Evolutionary conservation across 148 eudicot genomes (phyloP), one percentile per base, ranked within the genome.

Genomic region (Chenopodium suecicum): DNA sequence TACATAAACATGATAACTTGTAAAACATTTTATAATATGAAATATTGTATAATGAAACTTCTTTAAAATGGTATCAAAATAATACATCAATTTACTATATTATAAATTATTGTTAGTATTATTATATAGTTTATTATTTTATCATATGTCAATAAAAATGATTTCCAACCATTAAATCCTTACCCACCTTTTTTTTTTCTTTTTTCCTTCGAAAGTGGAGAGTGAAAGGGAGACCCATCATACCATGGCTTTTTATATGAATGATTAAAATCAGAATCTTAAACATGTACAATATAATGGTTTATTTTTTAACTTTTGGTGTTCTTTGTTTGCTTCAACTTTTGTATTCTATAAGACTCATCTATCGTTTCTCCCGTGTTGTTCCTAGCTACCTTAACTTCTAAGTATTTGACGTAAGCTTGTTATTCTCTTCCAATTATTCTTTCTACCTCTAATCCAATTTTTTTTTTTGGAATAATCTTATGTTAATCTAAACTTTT

Each of bases 261-360:
- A 84, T 84, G 83, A 84, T 84, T 84, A 77, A 84, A 31, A 80
- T 77, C 78, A 65, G 86, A 84, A 84, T 84, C 86, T 84, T 25
- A 80, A 44, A 84, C 52, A 82, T 74, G 60, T 48, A 81, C 80
- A 84, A 37, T 67, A 52, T 52, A 58, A 41, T 77, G 7, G 16
- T 46, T 4, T 23, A 10, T n/a, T 63, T 60, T 60, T 37, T 11
- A 41, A 41, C 13, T 77, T 12, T 78, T 23, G 56, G 62, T 62
- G 62, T 19, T 27, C 13, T 48, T 71, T 73, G 31, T 78, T 81
- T 31, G 32, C 50, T 65, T 73, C 78, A 17, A 22, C 78, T 84
- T 84, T 77, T 80, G 86, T 84, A 81, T 48, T 56, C 83, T 76
- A 76, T 83, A 84, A 84, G 86, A 77, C 70, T 84, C 80, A 41